These are phyloP conservation scores for Ogataea nitratoaversa DNA, from an alignment of 805 yeast species.

Conservation along the genomic window DNA sequence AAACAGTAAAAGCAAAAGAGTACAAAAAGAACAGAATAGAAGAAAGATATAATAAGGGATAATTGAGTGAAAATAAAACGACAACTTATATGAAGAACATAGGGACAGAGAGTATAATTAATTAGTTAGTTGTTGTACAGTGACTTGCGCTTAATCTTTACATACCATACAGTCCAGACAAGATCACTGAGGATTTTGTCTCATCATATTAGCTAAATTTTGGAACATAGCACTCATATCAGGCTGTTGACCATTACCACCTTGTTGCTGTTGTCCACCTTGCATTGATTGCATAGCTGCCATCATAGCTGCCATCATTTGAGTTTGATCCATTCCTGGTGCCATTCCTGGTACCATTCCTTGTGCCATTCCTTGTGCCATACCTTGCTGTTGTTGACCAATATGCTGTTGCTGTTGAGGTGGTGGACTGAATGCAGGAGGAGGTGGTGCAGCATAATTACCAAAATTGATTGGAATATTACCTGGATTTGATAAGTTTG, in stretches of 20 bases:
- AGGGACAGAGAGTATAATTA: too few species aligned
- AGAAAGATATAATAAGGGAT: too few species aligned
- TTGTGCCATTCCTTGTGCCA: too few species aligned
- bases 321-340: conserved; percentile 22
- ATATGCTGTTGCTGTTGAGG: conserved; percentile 10
- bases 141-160: too few species aligned
- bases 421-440: conserved; percentile 1
- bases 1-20: too few species aligned
- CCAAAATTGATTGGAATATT: conserved; percentile 22
- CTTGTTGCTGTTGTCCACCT: conserved; percentile 15
- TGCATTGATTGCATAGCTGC: conserved; percentile 28
- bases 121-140: too few species aligned
- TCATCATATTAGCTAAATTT: conserved; percentile 33
- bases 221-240: conserved; percentile 35
- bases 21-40: too few species aligned
- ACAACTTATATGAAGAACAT: too few species aligned
- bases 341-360: conserved; percentile 2
- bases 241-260: conserved; percentile 22
- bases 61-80: too few species aligned
- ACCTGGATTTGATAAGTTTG: conserved; percentile 18
- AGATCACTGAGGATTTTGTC: conserved; percentile 21
- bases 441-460: conserved; percentile 15
- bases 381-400: too few species aligned
- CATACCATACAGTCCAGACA: too few species aligned
- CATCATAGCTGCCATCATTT: conserved; percentile 32